Conservation (phyloP, 306 rosid genomes). For the Rosa multiflora region DNA sequence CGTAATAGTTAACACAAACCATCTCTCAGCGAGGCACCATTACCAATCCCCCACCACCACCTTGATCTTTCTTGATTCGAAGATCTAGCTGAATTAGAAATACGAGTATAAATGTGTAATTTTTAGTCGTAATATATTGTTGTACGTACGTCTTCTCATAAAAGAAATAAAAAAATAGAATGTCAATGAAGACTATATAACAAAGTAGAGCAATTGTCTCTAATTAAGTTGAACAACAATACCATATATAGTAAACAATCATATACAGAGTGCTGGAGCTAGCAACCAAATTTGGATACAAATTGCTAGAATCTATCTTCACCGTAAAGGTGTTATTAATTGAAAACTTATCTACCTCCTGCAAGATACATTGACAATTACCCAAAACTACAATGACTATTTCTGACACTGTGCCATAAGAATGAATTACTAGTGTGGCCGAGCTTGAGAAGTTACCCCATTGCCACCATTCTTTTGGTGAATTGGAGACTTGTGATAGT, state of each 20-base stretch:
- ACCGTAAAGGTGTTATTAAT: background rate
- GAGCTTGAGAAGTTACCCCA: background rate
- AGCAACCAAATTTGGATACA: background rate
- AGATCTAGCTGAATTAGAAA: background rate
- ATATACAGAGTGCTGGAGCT: background rate
- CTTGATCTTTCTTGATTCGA: background rate
- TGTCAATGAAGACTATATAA: background rate
- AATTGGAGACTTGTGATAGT: slow-evolving; percentile 8
- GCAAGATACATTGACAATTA: background rate
- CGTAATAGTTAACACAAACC: no score
- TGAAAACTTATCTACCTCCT: no score
- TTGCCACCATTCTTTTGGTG: background rate
- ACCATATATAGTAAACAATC: background rate
- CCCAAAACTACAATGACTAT: background rate
- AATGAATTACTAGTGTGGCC: background rate
- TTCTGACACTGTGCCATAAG: background rate
- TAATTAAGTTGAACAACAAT: background rate
- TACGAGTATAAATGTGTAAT: no score
- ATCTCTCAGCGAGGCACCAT: no score
- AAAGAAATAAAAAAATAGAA: no score
- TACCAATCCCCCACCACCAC: background rate
- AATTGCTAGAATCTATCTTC: background rate
- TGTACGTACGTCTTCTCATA: no score
- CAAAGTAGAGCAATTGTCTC: background rate
- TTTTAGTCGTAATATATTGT: no score